phyloP scores from a whole-genome alignment of 495 filamentous ascomycete genomes.

The Letharia columbiana region DNA sequence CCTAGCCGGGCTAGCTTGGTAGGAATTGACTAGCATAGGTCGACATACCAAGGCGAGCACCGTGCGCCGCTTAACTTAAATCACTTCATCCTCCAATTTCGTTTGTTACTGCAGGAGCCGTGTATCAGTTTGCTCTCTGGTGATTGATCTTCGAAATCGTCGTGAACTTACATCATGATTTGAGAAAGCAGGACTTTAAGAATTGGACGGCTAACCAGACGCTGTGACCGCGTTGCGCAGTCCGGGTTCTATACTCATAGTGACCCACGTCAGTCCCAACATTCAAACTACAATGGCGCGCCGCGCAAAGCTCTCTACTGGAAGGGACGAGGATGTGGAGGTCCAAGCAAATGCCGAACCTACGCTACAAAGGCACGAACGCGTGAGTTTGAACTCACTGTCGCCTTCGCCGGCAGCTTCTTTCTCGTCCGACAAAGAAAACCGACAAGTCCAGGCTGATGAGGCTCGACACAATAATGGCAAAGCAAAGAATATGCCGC shows the following conservation, averaged over 20 bases:
- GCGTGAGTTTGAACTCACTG: conserved; percentile 24
- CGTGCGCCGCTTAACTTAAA: too few relatives aligned
- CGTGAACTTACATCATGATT: too few relatives aligned
- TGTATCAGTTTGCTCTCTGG: too few relatives aligned
- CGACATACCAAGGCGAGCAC: background rate
- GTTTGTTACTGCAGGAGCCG: too few relatives aligned
- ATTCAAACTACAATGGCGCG: conserved; percentile 22
- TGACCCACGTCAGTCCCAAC: background rate
- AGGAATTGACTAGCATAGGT: background rate
- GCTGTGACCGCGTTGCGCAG: background rate
- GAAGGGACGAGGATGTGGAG: conserved; percentile 22
- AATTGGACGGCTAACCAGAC: background rate
- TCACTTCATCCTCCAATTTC: too few relatives aligned
- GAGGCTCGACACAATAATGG: conserved; percentile 15
- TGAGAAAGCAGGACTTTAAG: background rate
- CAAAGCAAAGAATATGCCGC: conserved; percentile 23
- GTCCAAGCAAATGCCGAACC: background rate
- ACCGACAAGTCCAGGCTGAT: conserved; percentile 26
- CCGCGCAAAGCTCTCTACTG: conserved; percentile 19
- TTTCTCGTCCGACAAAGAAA: conserved; percentile 54
- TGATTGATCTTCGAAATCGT: too few relatives aligned
- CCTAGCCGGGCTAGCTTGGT: background rate
- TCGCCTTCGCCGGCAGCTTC: conserved; percentile 36
- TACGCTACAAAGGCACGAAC: conserved; percentile 18
- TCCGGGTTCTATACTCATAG: background rate